Conservation (phyloP, 2,329 filamentous ascomycete species). For the Xylariomycetidae sp. region DNA sequence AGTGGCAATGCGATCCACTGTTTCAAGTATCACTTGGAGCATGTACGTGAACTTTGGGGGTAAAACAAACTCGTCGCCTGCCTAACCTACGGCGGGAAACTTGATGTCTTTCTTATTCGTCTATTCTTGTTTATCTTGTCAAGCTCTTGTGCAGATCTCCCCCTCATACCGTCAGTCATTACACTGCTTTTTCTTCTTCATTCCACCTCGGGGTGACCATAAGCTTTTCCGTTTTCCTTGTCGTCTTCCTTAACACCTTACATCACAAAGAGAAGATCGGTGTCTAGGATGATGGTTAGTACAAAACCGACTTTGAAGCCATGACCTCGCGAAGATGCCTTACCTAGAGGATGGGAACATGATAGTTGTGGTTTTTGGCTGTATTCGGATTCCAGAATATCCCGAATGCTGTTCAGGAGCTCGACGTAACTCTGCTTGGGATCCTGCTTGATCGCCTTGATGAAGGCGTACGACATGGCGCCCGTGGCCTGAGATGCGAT, state of each 20-base stretch:
- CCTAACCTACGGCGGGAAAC: no score
- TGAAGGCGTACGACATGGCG: conserved; percentile 98
- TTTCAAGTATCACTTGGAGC: no score
- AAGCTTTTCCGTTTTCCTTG: conserved; percentile 40
- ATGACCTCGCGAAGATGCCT: conserved; percentile 28
- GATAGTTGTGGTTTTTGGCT: conserved; percentile 94
- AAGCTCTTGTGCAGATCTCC: no score
- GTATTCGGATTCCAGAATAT: conserved; percentile 84
- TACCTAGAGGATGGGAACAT: conserved; percentile 94
- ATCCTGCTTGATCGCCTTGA: conserved; percentile 89
- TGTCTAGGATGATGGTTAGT: conserved; percentile 40
- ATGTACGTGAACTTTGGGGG: no score
- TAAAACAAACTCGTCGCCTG: no score
- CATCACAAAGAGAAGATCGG: conserved; percentile 60
- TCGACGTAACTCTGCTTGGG: conserved; percentile 98
- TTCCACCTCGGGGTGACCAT: conserved; percentile 16
- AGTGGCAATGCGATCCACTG: no score
- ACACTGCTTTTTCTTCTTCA: no score
- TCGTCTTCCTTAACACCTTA: conserved; percentile 45
- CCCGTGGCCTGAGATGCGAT: conserved; percentile 89
- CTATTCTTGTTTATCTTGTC: no score
- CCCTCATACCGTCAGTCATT: no score
- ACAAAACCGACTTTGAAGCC: conserved; percentile 5
- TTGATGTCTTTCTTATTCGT: no score
- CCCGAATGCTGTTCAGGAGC: conserved; percentile 91